phyloP scores from a whole-genome alignment of 1,284 basidiomycete genomes.

The Boletellus deceptivus region DNA sequence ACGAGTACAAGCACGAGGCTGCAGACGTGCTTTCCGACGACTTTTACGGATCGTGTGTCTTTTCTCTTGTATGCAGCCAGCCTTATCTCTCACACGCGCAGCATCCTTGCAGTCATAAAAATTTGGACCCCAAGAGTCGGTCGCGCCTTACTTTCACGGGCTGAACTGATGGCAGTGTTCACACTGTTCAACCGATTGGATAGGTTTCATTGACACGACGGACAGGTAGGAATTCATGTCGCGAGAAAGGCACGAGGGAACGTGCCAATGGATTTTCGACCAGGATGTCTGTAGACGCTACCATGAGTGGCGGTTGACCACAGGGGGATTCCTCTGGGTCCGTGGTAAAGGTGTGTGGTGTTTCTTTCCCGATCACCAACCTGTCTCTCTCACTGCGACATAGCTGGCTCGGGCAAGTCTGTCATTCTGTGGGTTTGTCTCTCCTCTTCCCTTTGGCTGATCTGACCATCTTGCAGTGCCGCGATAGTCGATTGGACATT shows the following conservation, averaged over 20 bases:
- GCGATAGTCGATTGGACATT: slow-evolving; percentile 27
- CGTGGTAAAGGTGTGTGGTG: slow-evolving; percentile 18
- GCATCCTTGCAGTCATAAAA: slow-evolving; percentile 12
- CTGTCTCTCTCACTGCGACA: slow-evolving; percentile 6
- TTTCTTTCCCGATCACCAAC: background rate
- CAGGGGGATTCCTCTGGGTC: slow-evolving; percentile 28
- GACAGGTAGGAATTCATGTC: slow-evolving; percentile 29
- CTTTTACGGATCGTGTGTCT: slow-evolving; percentile 24
- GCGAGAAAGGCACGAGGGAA: slow-evolving; percentile 23
- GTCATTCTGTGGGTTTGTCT: slow-evolving; percentile 21
- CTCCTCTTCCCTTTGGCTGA: background rate
- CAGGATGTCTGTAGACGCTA: slow-evolving; percentile 21
- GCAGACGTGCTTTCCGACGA: slow-evolving; percentile 19
- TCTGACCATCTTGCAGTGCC: slow-evolving; percentile 18
- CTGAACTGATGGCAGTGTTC: slow-evolving; percentile 6
- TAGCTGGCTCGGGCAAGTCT: slow-evolving; percentile 26
- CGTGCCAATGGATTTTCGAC: slow-evolving; percentile 27
- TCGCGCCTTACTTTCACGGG: background rate
- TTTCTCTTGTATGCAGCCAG: background rate
- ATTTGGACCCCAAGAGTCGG: slow-evolving; percentile 27
- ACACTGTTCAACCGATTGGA: slow-evolving; percentile 26
- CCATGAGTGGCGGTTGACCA: slow-evolving; percentile 21
- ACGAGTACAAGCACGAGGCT: slow-evolving; percentile 18
- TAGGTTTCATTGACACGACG: slow-evolving; percentile 25
- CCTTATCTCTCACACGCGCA: background rate